Percentiles rank a stretch among this genome's conserved stretches.
Conservation (phyloP, 1,139 yeast species). For the Kazachstania sp. region DNA sequence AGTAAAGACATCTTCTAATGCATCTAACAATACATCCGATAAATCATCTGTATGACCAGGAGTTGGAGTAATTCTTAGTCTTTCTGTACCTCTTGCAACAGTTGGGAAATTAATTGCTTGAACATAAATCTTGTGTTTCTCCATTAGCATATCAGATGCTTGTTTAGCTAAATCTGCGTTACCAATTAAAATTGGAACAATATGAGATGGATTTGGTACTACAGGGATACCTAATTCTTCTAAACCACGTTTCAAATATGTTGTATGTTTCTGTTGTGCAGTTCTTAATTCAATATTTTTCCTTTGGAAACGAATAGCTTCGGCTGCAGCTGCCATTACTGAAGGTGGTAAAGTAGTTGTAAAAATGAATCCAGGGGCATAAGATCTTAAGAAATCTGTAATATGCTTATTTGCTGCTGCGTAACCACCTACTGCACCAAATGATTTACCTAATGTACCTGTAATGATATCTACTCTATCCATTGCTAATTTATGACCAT, state of each 20-base stretch:
- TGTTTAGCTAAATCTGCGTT: slow-evolving; percentile 86
- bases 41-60: slow-evolving; percentile 85
- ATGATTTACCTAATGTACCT: slow-evolving; percentile 95
- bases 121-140: slow-evolving; percentile 80
- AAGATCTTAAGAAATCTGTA: slow-evolving; percentile 93
- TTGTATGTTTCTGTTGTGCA: slow-evolving; percentile 76
- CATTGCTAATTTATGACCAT: slow-evolving; percentile 48
- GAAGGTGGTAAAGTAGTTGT: slow-evolving; percentile 96
- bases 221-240: slow-evolving; percentile 79
- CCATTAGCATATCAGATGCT: slow-evolving; percentile 82
- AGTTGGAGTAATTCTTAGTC: slow-evolving; percentile 94
- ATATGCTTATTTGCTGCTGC: slow-evolving; percentile 79
- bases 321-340: slow-evolving; percentile 91
- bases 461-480: slow-evolving; percentile 92
- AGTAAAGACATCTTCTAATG: slow-evolving; percentile 73
- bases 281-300: slow-evolving; percentile 68
- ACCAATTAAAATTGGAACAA: slow-evolving; percentile 90
- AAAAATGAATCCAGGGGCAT: slow-evolving; percentile 95
- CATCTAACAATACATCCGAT: slow-evolving; percentile 64
- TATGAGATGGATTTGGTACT: slow-evolving; percentile 94
- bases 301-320: slow-evolving; percentile 81
- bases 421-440: slow-evolving; percentile 96
- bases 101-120: slow-evolving; percentile 99
- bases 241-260: slow-evolving; percentile 71
- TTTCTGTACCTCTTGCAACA: slow-evolving; percentile 90